Conservation (phyloP, 805 yeast species). For the Komagataella ulmi region DNA sequence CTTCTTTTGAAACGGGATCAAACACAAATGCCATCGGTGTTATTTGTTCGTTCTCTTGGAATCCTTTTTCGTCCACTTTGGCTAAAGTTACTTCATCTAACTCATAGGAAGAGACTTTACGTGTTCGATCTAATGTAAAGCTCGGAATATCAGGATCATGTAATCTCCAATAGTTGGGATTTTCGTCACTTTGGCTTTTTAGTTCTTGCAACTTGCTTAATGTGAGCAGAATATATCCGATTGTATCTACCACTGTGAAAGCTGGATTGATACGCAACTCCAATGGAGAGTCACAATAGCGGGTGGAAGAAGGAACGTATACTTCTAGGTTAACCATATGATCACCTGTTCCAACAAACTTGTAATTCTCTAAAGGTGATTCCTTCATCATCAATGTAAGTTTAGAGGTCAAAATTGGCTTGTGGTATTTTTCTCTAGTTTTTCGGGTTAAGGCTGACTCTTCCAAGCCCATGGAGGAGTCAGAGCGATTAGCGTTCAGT, state of each 20-base stretch:
- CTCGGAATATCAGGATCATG: conserved; percentile 87
- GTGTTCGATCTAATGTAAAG: conserved; percentile 68
- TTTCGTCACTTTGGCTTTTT: conserved; percentile 6
- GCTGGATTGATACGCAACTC: conserved; percentile 15
- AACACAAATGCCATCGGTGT: conserved; percentile 37
- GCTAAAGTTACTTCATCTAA: conserved; percentile 76
- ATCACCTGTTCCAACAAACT: conserved; percentile 10
- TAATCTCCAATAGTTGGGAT: conserved; percentile 64
- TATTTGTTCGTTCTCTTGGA: conserved; percentile 28
- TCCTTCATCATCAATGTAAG: background rate
- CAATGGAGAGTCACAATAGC: conserved; percentile 5
- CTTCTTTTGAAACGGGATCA: background rate
- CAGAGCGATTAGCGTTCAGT: background rate
- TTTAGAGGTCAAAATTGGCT: background rate
- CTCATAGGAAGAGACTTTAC: conserved; percentile 57
- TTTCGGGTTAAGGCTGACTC: background rate
- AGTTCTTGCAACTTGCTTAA: conserved; percentile 9
- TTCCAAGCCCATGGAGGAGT: background rate
- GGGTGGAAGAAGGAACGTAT: conserved; percentile 9
- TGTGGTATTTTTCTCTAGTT: background rate
- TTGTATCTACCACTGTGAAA: conserved; percentile 34
- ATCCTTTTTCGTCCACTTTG: conserved; percentile 35
- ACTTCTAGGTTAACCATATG: background rate
- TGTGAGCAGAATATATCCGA: conserved; percentile 35
- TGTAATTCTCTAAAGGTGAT: conserved; percentile 4